phyloP scores from a whole-genome alignment of 192 early-diverging fungal species.

The Umbelopsis sp. region DNA sequence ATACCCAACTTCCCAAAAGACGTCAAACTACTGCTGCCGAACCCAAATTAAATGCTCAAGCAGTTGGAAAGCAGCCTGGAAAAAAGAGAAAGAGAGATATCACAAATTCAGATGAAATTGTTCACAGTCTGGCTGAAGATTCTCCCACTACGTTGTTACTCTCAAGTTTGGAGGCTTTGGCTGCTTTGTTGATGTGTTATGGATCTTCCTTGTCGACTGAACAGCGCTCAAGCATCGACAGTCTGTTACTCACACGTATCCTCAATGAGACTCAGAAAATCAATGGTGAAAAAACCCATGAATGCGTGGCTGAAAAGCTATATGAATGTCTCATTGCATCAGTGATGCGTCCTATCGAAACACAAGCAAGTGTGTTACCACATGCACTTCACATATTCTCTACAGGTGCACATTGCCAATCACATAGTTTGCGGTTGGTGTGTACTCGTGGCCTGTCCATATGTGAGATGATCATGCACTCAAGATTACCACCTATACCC shows the following conservation, averaged over 20 bases:
- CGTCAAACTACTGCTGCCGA: slow-evolving; percentile 3
- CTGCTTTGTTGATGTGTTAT: slow-evolving; percentile 25
- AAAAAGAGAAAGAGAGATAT: slow-evolving; percentile 40
- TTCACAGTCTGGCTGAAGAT: not conserved
- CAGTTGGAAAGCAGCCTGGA: slow-evolving; percentile 17
- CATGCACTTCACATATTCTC: slow-evolving; percentile 42
- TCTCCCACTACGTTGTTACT: not conserved
- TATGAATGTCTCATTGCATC: slow-evolving; percentile 49
- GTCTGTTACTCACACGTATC: slow-evolving; percentile 33
- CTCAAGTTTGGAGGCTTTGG: slow-evolving; percentile 19
- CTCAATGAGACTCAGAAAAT: slow-evolving; percentile 21
- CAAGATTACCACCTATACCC: slow-evolving; percentile 55
- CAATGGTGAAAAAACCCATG: not conserved
- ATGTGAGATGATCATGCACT: slow-evolving; percentile 60
- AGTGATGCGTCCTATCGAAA: slow-evolving; percentile 39
- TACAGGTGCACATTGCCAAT: slow-evolving; percentile 41
- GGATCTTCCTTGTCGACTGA: slow-evolving; percentile 34
- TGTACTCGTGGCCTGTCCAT: slow-evolving; percentile 48
- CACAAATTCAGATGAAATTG: slow-evolving; percentile 39
- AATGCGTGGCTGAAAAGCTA: slow-evolving; percentile 19
- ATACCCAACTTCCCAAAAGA: slow-evolving; percentile 37
- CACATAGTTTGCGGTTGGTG: slow-evolving; percentile 34
- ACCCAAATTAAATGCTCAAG: slow-evolving; percentile 8
- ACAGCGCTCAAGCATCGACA: slow-evolving; percentile 33
- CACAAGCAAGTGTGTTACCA: slow-evolving; percentile 45